Percentiles rank a stretch among this genome's conserved stretches.
Evolutionary conservation across 176 grass and related monocot species (phyloP).

Genomic region (Guadua angustifolia): DNA sequence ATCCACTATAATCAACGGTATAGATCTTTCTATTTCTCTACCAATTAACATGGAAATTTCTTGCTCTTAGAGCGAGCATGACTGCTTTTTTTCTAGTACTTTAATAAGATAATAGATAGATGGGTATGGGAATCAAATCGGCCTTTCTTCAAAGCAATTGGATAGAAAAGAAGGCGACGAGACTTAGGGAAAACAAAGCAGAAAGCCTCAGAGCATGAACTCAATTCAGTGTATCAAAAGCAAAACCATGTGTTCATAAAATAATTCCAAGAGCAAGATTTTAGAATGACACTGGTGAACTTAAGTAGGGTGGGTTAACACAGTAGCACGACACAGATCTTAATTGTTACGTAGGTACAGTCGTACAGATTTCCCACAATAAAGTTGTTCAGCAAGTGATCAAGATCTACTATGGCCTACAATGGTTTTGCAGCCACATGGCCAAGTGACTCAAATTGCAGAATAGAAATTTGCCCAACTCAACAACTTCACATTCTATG

Average conservation of each 20-base stretch:
- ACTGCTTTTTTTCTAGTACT: too few relatives aligned
- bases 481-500: neutral
- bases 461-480: neutral
- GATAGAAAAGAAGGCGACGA: too few relatives aligned
- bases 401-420: conserved; percentile 5
- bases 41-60: too few relatives aligned
- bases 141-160: too few relatives aligned
- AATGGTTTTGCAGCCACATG: conserved; percentile 33
- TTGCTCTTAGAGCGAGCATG: too few relatives aligned
- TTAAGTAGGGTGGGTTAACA: neutral
- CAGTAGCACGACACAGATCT: neutral
- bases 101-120: too few relatives aligned
- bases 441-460: conserved; percentile 24
- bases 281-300: conserved; percentile 4
- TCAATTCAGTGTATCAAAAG: neutral
- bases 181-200: too few relatives aligned
- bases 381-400: neutral
- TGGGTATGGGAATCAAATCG: too few relatives aligned
- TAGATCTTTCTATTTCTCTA: too few relatives aligned
- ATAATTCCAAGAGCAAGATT: neutral
- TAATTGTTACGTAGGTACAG: neutral
- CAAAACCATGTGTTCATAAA: neutral
- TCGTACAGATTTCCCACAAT: neutral
- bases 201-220: too few relatives aligned
- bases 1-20: too few relatives aligned